phyloP scores from a whole-genome alignment of 2,329 filamentous ascomycete genomes.

The Penicillium sp. region DNA sequence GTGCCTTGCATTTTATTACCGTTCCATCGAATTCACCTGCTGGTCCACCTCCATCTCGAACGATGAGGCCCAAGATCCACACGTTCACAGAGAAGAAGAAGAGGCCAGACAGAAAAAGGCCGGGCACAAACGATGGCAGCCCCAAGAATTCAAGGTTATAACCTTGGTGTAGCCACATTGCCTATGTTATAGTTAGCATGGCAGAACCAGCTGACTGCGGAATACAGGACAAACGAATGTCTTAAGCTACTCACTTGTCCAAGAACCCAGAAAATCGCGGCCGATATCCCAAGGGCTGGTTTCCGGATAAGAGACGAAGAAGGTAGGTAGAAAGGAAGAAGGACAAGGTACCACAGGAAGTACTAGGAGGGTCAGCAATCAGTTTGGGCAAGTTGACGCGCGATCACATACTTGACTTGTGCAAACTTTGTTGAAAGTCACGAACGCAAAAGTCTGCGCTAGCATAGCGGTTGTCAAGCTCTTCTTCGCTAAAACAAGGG shows the following conservation, averaged over 20 bases:
- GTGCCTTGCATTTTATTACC: background rate
- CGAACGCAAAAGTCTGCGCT: conserved; percentile 94
- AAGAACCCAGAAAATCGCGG: conserved; percentile 71
- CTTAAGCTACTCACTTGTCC: conserved; percentile 57
- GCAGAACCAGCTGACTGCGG: background rate
- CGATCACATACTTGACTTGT: conserved; percentile 77
- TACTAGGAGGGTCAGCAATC: conserved; percentile 61
- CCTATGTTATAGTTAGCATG: conserved; percentile 39
- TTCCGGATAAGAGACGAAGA: conserved; percentile 68
- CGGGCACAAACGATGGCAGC: conserved; percentile 78
- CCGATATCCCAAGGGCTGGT: conserved; percentile 63
- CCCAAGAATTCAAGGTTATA: conserved; percentile 80
- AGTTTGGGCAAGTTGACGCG: background rate
- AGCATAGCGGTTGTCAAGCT: conserved; percentile 83
- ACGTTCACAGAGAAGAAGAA: conserved; percentile 83
- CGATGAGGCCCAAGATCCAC: conserved; percentile 81
- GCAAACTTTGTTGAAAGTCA: conserved; percentile 98
- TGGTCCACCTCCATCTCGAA: conserved; percentile 60
- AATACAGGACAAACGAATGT: background rate
- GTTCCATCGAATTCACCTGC: background rate
- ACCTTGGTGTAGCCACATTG: conserved; percentile 72
- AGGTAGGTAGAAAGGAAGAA: conserved; percentile 88
- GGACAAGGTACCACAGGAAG: conserved; percentile 96
- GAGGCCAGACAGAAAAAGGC: conserved; percentile 74
- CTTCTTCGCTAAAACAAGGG: conserved; percentile 74